These are phyloP conservation scores for Oropetium thomaeum DNA, from an alignment of 176 grass and related monocot genomes.

Conservation along the genomic window DNA sequence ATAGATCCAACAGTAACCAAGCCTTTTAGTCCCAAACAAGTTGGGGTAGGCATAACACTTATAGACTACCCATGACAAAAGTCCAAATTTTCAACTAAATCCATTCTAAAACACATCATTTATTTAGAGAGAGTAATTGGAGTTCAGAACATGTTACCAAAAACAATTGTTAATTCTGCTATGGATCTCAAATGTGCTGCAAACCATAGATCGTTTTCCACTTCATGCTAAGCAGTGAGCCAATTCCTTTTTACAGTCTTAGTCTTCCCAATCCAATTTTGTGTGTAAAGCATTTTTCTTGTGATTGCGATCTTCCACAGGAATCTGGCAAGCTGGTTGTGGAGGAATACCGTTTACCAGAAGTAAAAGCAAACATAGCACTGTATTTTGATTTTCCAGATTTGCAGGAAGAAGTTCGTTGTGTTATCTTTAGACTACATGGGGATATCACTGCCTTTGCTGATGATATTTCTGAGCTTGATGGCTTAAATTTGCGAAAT, in stretches of 20 bases:
- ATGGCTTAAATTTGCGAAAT: conserved; percentile 63
- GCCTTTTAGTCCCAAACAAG: too few relatives aligned
- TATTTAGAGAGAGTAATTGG: background rate
- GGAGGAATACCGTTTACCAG: conserved; percentile 83
- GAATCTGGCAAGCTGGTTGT: conserved; percentile 70
- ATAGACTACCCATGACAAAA: too few relatives aligned
- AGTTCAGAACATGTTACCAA: background rate
- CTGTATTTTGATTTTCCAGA: conserved; percentile 94
- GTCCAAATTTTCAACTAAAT: background rate
- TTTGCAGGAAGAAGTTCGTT: conserved; percentile 53
- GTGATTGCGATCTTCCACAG: conserved; percentile 43
- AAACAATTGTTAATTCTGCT: conserved; percentile 24
- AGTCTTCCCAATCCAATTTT: background rate
- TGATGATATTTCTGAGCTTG: conserved; percentile 84
- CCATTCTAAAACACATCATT: background rate
- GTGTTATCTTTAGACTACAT: conserved; percentile 75
- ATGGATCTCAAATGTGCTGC: conserved; percentile 22
- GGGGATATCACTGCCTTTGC: conserved; percentile 81
- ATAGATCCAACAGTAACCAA: too few relatives aligned
- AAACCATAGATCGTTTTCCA: background rate
- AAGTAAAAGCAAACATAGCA: conserved; percentile 61
- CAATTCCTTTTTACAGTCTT: background rate
- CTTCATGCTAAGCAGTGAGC: conserved; percentile 4
- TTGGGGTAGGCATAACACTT: too few relatives aligned
- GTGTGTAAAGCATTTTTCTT: conserved; percentile 17